Evolutionary conservation across 2,329 filamentous ascomycete species (phyloP), one percentile per base, ranked within the genome.

Genomic region (Colletotrichum musicola): DNA sequence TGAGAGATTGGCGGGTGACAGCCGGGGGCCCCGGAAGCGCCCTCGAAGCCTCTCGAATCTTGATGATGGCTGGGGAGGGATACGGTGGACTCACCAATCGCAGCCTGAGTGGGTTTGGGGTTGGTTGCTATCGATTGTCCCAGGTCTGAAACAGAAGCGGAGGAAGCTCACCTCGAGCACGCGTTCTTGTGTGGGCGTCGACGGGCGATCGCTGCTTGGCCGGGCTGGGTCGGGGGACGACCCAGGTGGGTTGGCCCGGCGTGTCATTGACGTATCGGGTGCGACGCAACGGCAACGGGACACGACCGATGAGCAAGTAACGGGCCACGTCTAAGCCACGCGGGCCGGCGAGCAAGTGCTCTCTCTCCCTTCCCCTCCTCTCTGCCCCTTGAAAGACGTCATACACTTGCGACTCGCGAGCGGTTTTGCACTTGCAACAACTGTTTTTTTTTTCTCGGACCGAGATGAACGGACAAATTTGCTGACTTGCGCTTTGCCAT

Each of bases 101-200:
- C 59, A 51, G 38, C 51, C 10, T 59, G n/a, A 35, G 42, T n/a
- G 30, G 6, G 13, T 22, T 20, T 35, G 30, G 25, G 25, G 46
- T 53, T 58, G 64, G 64, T 59, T 64, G 61, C 61, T 25, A 55
- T 53, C 27, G 22, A 58, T 10, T 59, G 47, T 58, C 53, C 61
- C 64, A 68, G 30, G 27, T 64, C 54, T 68, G 65, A 64, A 68
- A 68, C 65, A 68, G 61, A 63, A 58, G 60, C 64, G 25, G 64
- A 64, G 64, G 60, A 46, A 16, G 20, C 27, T 59, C 42, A 47
- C 46, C 60, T 59, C 27, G 47, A 63, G 22, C 20, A 46, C 30
- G 47, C 44, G 46, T 58, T 54, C 49, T 25, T 25, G 49, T 47
- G 22, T 25, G 40, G 61, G 14, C 38, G 42, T 18, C 25, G n/a